Conservation (phyloP, 2,329 filamentous ascomycete species). For the Colletotrichum magnum region DNA sequence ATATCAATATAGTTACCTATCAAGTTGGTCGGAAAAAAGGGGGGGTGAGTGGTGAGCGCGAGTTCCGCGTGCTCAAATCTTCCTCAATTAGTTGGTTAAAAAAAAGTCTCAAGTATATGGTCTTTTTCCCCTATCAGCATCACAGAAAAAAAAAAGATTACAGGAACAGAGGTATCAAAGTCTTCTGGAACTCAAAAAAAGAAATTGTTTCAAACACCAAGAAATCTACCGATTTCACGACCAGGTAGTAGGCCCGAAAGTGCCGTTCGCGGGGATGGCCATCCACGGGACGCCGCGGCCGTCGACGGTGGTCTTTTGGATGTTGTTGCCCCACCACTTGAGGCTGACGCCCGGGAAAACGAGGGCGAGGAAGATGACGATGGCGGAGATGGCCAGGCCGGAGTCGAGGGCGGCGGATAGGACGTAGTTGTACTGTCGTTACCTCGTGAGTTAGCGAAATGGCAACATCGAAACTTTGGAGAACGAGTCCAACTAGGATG, state of each 20-base stretch:
- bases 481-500: too few species aligned
- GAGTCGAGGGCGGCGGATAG: constrained; percentile 59
- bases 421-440: constrained; percentile 52
- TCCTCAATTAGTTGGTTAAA: too few species aligned
- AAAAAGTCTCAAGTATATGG: too few species aligned
- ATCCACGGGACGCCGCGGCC: constrained; percentile 47
- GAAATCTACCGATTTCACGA: neutral
- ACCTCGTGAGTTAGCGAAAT: constrained; percentile 6
- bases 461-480: neutral
- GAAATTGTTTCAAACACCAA: neutral
- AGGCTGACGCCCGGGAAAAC: constrained; percentile 55
- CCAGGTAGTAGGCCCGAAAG: constrained; percentile 31
- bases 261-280: constrained; percentile 26
- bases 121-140: too few species aligned
- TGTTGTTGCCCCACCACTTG: constrained; percentile 57
- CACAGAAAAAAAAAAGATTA: neutral
- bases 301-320: constrained; percentile 55
- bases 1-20: neutral
- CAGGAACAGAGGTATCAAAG: neutral
- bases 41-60: too few species aligned
- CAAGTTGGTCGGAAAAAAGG: neutral
- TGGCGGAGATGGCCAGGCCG: constrained; percentile 56
- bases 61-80: too few species aligned
- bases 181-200: too few species aligned
- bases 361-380: constrained; percentile 60